Evolutionary conservation across 2,329 filamentous ascomycete genomes (phyloP).

Genomic region (Botryotinia convoluta): DNA sequence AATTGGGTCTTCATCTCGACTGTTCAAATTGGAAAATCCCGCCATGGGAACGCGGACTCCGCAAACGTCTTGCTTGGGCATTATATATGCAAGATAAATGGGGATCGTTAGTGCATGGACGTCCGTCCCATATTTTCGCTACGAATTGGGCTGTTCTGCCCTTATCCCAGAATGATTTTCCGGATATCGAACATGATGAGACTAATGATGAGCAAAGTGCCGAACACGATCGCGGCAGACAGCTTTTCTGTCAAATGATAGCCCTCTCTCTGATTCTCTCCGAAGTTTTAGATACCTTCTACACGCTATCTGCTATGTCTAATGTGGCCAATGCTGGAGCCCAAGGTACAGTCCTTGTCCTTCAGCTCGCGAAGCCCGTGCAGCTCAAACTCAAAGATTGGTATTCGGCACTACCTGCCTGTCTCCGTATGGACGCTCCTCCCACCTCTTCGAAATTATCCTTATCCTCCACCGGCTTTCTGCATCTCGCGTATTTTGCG

Average conservation of each 20-base stretch:
- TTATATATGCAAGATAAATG: slow-evolving; percentile 94
- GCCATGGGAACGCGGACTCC: slow-evolving; percentile 78
- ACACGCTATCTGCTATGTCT: slow-evolving; percentile 73
- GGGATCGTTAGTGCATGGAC: slow-evolving; percentile 80
- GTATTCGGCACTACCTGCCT: slow-evolving; percentile 64
- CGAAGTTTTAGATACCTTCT: slow-evolving; percentile 80
- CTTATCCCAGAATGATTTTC: slow-evolving; percentile 67
- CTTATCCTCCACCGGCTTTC: slow-evolving; percentile 67
- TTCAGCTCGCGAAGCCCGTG: slow-evolving; percentile 75
- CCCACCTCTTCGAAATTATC: slow-evolving; percentile 43
- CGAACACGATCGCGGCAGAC: slow-evolving; percentile 65
- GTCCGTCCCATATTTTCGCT: slow-evolving; percentile 71
- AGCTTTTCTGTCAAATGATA: slow-evolving; percentile 74
- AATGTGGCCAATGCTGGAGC: slow-evolving; percentile 63
- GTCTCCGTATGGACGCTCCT: slow-evolving; percentile 64
- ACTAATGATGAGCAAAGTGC: slow-evolving; percentile 56
- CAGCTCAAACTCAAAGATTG: slow-evolving; percentile 81
- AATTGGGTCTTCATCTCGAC: slow-evolving; percentile 85
- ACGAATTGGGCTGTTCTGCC: slow-evolving; percentile 74
- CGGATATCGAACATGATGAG: slow-evolving; percentile 67
- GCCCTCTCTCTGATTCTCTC: slow-evolving; percentile 71
- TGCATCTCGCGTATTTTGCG: slow-evolving; percentile 90
- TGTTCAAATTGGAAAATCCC: slow-evolving; percentile 86
- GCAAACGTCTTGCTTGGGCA: slow-evolving; percentile 86
- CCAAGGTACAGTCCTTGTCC: slow-evolving; percentile 69